These are phyloP conservation scores for Aspergillus sp. DNA, from an alignment of 2,329 filamentous ascomycete genomes.

Conservation along the genomic window DNA sequence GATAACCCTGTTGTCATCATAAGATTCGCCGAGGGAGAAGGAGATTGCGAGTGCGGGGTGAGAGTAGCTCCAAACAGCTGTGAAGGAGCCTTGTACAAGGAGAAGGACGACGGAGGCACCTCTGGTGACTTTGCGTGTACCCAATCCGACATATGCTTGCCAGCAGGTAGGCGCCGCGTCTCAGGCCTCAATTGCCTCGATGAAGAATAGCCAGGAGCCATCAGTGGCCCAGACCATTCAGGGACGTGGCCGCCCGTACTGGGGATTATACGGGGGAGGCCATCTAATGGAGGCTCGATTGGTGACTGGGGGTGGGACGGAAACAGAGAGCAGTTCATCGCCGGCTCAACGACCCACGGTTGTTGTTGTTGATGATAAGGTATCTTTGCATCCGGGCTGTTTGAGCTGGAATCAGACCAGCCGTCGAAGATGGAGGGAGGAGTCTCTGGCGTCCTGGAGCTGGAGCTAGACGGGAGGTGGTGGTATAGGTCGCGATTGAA, in stretches of 20 bases:
- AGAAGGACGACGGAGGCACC: background rate
- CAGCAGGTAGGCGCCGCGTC: conserved; percentile 8
- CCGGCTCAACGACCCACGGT: conserved; percentile 12
- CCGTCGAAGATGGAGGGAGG: conserved; percentile 14
- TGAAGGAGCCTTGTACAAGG: conserved; percentile 11
- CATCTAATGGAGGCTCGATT: conserved; percentile 6
- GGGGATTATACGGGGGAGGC: conserved; percentile 13
- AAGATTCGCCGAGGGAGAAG: background rate
- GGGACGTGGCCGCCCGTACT: conserved; percentile 4
- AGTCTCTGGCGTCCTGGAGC: conserved; percentile 19
- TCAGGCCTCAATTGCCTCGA: conserved; percentile 15
- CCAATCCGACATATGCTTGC: conserved; percentile 15
- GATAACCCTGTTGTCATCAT: conserved; percentile 11
- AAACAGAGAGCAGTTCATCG: conserved; percentile 14
- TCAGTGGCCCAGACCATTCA: conserved; percentile 13
- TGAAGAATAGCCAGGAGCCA: conserved; percentile 12
- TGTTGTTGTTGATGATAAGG: conserved; percentile 19
- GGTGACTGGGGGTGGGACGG: conserved; percentile 10
- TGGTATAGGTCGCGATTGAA: conserved; percentile 23
- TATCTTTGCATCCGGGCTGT: conserved; percentile 18
- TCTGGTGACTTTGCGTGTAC: conserved; percentile 6
- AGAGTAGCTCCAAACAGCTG: conserved; percentile 7
- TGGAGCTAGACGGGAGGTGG: conserved; percentile 2
- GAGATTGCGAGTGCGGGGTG: conserved; percentile 2
- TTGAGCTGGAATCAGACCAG: conserved; percentile 26